Evolutionary conservation across 805 yeast species (phyloP), one percentile per base, ranked within the genome.

Genomic region (Candida nanaspora): DNA sequence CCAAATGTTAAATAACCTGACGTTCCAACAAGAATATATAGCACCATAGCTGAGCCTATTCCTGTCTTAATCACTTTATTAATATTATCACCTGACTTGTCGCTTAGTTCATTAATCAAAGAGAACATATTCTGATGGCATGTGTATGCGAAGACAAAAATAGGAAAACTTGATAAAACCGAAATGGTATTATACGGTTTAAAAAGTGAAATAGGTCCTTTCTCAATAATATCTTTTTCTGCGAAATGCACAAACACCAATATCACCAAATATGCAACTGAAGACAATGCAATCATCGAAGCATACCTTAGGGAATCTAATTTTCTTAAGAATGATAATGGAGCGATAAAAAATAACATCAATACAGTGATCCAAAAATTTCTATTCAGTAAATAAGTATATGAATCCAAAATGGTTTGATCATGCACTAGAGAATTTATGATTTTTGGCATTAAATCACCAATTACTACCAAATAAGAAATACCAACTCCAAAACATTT

Each of bases 121-220:
- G 95, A 78, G 53, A 86, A 87, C 87, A 86, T 86, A 63, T 91
- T 91, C 60, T 91, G 97, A 56, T 91, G 97, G 53, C 97, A 93
- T 0, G 98, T 91, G 62, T 80, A 91, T 0, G 96, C 96, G 68
- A 91, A 89, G 13, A 91, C 91, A 50, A 88, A 80, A 47, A 89
- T 84, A n/a, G 97, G 94, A 57, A 89, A 78, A 10, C 93, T 78
- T 20, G 83, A 71, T 16, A 89, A 69, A n/a, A 78, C 65, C 3
- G 73, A 58, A 0, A 69, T 49, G 14, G 69, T 56, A 5, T 72
- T 59, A 21, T 56, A 51, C 1, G 87, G 86, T 26, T 59, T 55
- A 45, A 77, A 45, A 48, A 69, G 41, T 42, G 73, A 54, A 39
- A 84, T 59, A 0, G 64, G 65, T 1, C 88, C 89, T 40, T 66